Evolutionary conservation across 2,329 filamentous ascomycete species (phyloP).

Genomic region (Dactylellina parvicollis): DNA sequence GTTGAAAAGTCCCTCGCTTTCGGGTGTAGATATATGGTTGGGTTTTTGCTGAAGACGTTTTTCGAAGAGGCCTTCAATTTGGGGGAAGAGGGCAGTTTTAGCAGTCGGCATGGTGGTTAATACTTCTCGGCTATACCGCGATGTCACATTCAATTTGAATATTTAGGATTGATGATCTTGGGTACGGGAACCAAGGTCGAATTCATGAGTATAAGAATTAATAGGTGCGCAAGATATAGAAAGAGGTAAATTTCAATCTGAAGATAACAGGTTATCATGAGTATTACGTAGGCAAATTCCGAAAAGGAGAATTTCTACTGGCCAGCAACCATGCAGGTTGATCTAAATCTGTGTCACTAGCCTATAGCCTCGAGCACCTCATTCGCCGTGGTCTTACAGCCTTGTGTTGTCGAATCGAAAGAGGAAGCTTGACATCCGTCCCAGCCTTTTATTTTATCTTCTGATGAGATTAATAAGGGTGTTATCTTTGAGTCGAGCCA

Average conservation of each 20-base stretch:
- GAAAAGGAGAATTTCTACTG: not conserved
- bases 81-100: conserved; percentile 5
- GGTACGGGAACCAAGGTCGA: too few relatives aligned
- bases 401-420: conserved; percentile 3
- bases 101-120: conserved; percentile 12
- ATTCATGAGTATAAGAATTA: too few relatives aligned
- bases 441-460: not conserved
- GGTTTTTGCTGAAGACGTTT: conserved; percentile 22
- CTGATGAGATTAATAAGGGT: not conserved
- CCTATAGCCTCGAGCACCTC: not conserved
- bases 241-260: not conserved
- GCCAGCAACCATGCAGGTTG: not conserved
- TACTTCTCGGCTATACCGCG: too few relatives aligned
- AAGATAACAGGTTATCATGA: not conserved
- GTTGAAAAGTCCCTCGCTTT: conserved; percentile 33
- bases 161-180: too few relatives aligned
- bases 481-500: too few relatives aligned
- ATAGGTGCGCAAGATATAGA: too few relatives aligned
- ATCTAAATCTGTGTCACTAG: not conserved
- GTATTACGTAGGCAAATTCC: not conserved
- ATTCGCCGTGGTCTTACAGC: not conserved
- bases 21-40: conserved; percentile 22
- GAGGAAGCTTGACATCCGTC: not conserved
- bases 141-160: too few relatives aligned
- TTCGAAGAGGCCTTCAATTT: conserved; percentile 32